These are phyloP conservation scores for Ormosia semicastrata DNA, from an alignment of 306 rosid species.

Conservation along the genomic window DNA sequence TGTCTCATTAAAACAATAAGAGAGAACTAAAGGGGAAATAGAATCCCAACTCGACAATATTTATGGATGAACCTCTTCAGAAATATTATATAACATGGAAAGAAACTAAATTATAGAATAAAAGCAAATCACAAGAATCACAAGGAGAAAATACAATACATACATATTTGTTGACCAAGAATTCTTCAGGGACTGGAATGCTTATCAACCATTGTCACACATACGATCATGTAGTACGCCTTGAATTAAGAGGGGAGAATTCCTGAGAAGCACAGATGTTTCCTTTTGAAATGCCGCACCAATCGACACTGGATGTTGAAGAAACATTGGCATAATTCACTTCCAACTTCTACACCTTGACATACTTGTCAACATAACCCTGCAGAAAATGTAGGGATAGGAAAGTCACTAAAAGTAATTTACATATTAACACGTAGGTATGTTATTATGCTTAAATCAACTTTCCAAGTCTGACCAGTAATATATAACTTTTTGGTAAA, in stretches of 20 bases:
- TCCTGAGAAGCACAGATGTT: constrained; percentile 16
- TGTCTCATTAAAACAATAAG: constrained; percentile 15
- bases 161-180: constrained; percentile 37
- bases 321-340: constrained; percentile 1
- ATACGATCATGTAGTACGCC: not conserved
- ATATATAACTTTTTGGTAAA: not conserved
- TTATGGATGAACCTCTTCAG: constrained; percentile 6
- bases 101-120: not conserved
- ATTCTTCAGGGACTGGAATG: constrained; percentile 26
- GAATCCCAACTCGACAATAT: constrained; percentile 10
- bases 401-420: constrained; percentile 14
- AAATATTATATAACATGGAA: constrained; percentile 28
- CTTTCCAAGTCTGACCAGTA: not conserved
- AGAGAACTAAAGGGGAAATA: not conserved
- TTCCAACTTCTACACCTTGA: constrained; percentile 45
- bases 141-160: constrained; percentile 38
- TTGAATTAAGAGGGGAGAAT: constrained; percentile 5
- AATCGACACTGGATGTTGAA: constrained; percentile 10
- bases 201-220: constrained; percentile 27
- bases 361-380: constrained; percentile 89
- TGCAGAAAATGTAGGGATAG: constrained; percentile 38
- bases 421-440: not conserved
- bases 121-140: constrained; percentile 29
- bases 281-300: constrained; percentile 26
- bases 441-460: not conserved